Conservation (phyloP, 2,329 filamentous ascomycete species). For the Aspergillus novoparasiticus region DNA sequence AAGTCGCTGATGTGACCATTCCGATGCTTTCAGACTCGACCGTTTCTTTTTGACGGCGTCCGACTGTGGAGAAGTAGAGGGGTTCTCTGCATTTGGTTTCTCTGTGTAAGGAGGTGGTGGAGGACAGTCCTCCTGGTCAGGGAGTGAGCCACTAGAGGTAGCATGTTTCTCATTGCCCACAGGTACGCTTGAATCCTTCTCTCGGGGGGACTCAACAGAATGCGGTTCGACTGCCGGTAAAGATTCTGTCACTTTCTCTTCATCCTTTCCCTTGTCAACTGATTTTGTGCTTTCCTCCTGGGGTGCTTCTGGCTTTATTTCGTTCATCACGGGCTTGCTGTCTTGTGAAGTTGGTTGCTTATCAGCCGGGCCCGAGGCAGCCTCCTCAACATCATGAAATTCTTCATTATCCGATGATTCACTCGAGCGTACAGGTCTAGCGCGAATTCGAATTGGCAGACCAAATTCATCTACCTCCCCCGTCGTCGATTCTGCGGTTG, state of each 20-base stretch:
- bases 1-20: conserved; percentile 88
- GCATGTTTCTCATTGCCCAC: conserved; percentile 10
- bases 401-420: conserved; percentile 21
- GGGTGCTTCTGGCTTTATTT: neutral
- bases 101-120: conserved; percentile 21
- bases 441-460: conserved; percentile 37
- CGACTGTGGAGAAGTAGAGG: conserved; percentile 13
- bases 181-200: conserved; percentile 1
- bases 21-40: conserved; percentile 58
- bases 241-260: conserved; percentile 8
- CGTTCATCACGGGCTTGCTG: neutral
- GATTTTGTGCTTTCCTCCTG: neutral
- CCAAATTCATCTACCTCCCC: conserved; percentile 44
- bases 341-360: conserved; percentile 1
- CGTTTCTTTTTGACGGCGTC: conserved; percentile 25
- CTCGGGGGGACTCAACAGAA: conserved; percentile 2
- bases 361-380: neutral
- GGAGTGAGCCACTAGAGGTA: neutral
- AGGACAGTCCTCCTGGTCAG: conserved; percentile 10
- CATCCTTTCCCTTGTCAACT: neutral
- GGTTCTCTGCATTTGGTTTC: conserved; percentile 10
- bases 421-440: conserved; percentile 19
- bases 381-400: conserved; percentile 26
- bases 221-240: conserved; percentile 4
- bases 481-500: conserved; percentile 8